A percentile compares a stretch with the other conserved stretches of the same genome.
Conservation (phyloP, 2,329 filamentous ascomycete genomes). For the Penicillium janthinellum region DNA sequence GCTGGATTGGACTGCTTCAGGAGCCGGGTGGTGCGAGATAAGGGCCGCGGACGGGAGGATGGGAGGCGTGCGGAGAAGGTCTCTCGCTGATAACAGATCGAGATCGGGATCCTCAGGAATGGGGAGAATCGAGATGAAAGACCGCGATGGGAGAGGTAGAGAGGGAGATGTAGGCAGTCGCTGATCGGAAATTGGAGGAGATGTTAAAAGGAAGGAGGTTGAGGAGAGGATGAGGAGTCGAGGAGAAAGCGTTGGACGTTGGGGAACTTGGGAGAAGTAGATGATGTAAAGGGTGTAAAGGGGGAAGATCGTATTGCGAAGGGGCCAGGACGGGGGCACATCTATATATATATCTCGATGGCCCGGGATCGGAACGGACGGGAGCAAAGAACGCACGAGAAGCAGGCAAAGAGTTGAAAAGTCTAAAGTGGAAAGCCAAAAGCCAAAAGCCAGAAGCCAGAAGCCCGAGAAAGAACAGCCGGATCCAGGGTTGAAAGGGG, state of each 20-base stretch:
- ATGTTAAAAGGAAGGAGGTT: background rate
- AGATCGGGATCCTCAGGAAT: background rate
- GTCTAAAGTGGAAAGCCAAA: conserved; percentile 4
- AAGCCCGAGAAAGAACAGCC: conserved; percentile 12
- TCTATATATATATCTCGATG: conserved; percentile 17
- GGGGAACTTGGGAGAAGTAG: conserved; percentile 3
- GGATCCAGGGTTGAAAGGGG: conserved; percentile 11
- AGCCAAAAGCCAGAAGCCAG: conserved; percentile 1
- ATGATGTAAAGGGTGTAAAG: conserved; percentile 9
- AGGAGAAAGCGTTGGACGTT: conserved; percentile 3
- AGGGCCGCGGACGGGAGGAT: conserved; percentile 18
- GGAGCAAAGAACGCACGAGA: conserved; percentile 12
- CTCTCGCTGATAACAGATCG: conserved; percentile 4
- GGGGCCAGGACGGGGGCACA: conserved; percentile 5
- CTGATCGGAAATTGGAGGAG: background rate
- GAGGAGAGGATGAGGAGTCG: conserved; percentile 11
- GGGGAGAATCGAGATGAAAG: background rate
- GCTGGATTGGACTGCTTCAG: conserved; percentile 6
- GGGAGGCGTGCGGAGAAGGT: conserved; percentile 12
- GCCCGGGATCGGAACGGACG: conserved; percentile 26
- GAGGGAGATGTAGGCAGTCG: background rate
- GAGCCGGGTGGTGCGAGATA: conserved; percentile 18
- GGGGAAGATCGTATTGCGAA: conserved; percentile 4
- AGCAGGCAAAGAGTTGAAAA: conserved; percentile 12
- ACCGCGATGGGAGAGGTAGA: background rate